phyloP scores from a whole-genome alignment of 805 yeast species.

The Teunomyces cretensis region DNA sequence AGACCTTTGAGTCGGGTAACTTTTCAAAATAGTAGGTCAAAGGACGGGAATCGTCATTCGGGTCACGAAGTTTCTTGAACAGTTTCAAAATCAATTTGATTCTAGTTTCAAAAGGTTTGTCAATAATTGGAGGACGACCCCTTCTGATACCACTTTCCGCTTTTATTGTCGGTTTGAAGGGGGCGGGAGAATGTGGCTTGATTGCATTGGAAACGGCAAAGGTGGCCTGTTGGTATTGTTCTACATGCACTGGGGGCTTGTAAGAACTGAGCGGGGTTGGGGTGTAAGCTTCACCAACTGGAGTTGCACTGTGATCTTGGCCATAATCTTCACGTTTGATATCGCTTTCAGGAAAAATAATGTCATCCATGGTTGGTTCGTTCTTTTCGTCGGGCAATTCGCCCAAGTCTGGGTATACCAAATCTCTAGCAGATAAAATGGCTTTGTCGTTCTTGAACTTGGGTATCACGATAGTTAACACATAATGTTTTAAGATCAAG shows the following conservation, averaged over 20 bases:
- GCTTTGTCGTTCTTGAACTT: conserved; percentile 43
- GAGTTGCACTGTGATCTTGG: conserved; percentile 4
- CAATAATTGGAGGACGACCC: conserved; percentile 90
- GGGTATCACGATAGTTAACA: conserved; percentile 49
- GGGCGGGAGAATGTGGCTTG: conserved; percentile 5
- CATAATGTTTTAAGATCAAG: conserved; percentile 51
- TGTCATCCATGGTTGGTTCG: conserved; percentile 9
- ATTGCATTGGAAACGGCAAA: neutral
- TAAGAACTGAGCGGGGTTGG: conserved; percentile 4
- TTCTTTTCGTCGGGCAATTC: conserved; percentile 55
- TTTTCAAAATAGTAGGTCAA: conserved; percentile 73
- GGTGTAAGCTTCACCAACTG: conserved; percentile 3
- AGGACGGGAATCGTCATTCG: conserved; percentile 44
- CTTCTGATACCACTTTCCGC: conserved; percentile 59
- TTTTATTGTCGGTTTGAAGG: conserved; percentile 8
- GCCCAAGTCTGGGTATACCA: conserved; percentile 65
- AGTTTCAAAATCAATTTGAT: conserved; percentile 83
- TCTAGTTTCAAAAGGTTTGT: conserved; percentile 87
- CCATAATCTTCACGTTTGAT: conserved; percentile 1
- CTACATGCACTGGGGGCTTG: conserved; percentile 5
- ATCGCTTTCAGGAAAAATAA: conserved; percentile 9
- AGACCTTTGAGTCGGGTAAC: conserved; percentile 65
- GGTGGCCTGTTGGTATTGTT: neutral
- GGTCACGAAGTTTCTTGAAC: conserved; percentile 68
- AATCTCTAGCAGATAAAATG: conserved; percentile 32